Conservation (phyloP, 495 filamentous ascomycete genomes). For the Penicillium chermesinum region DNA sequence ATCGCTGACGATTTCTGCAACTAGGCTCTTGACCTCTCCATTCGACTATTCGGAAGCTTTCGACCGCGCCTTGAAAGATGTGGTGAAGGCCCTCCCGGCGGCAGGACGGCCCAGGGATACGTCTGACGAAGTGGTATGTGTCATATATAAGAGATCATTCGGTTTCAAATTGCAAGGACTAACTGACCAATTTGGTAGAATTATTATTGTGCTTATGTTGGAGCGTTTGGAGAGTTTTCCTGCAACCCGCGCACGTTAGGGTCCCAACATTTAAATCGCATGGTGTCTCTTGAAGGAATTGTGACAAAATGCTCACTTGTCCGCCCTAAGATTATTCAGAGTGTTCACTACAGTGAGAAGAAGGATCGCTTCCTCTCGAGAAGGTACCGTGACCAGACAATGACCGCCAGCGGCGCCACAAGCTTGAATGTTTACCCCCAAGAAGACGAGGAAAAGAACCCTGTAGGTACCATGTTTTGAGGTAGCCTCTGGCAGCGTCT, state of each 20-base stretch:
- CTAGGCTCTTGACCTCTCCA: conserved; percentile 68
- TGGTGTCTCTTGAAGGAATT: conserved; percentile 97
- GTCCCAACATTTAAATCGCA: conserved; percentile 83
- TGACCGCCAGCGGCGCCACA: conserved; percentile 80
- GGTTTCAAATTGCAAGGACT: background rate
- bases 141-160: background rate
- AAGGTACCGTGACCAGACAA: conserved; percentile 92
- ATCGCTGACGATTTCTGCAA: background rate
- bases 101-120: conserved; percentile 50
- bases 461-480: conserved; percentile 33
- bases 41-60: conserved; percentile 88
- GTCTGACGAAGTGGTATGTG: conserved; percentile 54
- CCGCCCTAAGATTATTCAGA: conserved; percentile 93
- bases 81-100: conserved; percentile 72
- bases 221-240: conserved; percentile 89
- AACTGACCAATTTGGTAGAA: conserved; percentile 34
- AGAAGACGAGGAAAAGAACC: conserved; percentile 80
- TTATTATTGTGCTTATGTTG: conserved; percentile 93
- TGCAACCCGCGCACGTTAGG: conserved; percentile 93
- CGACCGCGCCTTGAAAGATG: conserved; percentile 80
- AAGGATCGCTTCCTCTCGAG: conserved; percentile 77
- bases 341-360: conserved; percentile 88
- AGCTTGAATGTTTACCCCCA: conserved; percentile 90
- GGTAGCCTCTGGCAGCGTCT: background rate
- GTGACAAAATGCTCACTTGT: conserved; percentile 95